Base-by-base conservation (phyloP, 179 eudicot genomes). In the Corrigiola litoralis region DNA sequence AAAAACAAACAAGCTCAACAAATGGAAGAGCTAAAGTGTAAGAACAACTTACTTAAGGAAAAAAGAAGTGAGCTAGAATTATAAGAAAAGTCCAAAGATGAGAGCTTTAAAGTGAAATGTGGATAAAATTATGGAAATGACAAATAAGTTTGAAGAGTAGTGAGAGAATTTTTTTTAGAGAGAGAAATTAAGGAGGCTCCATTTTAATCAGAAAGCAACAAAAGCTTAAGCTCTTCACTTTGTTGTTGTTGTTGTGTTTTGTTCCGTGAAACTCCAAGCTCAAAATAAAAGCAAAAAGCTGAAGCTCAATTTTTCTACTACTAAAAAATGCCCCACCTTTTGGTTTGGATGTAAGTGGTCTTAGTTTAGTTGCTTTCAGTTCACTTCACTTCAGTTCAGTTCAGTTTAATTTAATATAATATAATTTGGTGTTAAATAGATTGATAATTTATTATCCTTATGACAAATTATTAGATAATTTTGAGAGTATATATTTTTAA, bases 141-240 rank as follows among this genome's bases (percentile, higher is more conserved):
- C 17, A 58, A 42, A 33, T n/a, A n/a, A n/a, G 24, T 13, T 38
- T 44, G 25, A 20, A 10, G 28, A 49, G 25, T 14, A 29, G 33
- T 20, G 49, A 66, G 38, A 41, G 61, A 37, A 28, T 0, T 42
- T 5, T 20, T 44, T 25, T 34, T 68, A 73, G 60, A 73, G 63
- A 76, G 70, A 72, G 71, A 66, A 23, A 25, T 63, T 77, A 86
- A 69, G 92, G 88, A 49, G 81, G 87, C 76, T 89, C 94, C 94
- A 86, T 89, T 69, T n/a, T n/a, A 66, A 65, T 79, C 75, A 77
- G 72, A 77, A 81, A 81, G 79, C 81, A 79, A 80, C 79, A 77
- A 78, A 81, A 74, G 80, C 69, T 65, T 63, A 57, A 63, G 71
- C 72, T 62, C 25, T 37, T 31, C 4, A 47, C 10, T 46, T 20